Conservation (phyloP, 345 rosid genomes). For the Adansonia digitata region DNA sequence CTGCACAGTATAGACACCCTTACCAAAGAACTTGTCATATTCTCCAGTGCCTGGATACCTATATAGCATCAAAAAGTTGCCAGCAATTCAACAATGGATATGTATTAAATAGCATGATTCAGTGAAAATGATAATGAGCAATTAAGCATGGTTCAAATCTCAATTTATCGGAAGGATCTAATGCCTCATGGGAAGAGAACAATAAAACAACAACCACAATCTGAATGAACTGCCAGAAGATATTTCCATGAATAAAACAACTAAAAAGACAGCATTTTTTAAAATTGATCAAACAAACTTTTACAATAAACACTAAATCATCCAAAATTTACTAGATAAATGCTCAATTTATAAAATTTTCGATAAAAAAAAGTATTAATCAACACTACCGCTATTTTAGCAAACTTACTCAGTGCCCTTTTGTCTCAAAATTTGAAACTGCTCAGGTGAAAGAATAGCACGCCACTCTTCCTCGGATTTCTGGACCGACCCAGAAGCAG, state of each 20-base stretch:
- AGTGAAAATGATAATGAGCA: background rate
- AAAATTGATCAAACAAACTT: background rate
- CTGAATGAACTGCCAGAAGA: background rate
- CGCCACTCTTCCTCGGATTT: conserved; percentile 96
- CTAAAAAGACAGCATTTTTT: background rate
- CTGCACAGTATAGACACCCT: conserved; percentile 79
- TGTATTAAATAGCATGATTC: background rate
- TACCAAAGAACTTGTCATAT: conserved; percentile 63
- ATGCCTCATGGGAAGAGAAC: too few species aligned
- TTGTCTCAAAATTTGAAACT: conserved; percentile 68
- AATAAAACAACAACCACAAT: background rate
- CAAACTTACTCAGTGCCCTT: conserved; percentile 82
- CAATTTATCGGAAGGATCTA: background rate
- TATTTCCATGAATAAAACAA: background rate
- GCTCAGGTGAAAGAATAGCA: conserved; percentile 76
- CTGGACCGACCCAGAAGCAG: conserved; percentile 49
- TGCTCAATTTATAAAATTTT: background rate
- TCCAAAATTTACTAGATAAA: background rate
- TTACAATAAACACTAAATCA: background rate
- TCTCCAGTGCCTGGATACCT: conserved; percentile 88
- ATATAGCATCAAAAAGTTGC: conserved; percentile 2
- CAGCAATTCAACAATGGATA: background rate
- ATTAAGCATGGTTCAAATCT: background rate
- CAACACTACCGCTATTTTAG: background rate
- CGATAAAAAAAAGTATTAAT: background rate